phyloP scores from a whole-genome alignment of 495 filamentous ascomycete species.

The Xylaria castorea region DNA sequence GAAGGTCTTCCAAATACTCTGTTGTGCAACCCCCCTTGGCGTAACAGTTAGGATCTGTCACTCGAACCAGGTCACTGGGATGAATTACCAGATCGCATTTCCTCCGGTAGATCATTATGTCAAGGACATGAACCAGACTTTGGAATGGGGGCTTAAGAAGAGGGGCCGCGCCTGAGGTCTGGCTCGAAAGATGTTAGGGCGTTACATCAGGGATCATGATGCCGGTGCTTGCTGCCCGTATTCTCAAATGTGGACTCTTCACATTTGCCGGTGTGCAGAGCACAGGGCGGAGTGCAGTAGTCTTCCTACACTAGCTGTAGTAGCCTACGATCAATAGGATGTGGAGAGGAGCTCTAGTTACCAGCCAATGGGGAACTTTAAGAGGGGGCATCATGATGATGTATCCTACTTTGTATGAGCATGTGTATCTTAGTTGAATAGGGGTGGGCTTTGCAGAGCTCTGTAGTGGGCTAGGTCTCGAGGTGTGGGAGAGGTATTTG shows the following conservation, averaged over 20 bases:
- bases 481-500: conserved; percentile 23
- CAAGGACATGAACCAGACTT: conserved; percentile 19
- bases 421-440: conserved; percentile 15
- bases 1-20: conserved; percentile 12
- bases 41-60: conserved; percentile 6
- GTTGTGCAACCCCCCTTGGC: conserved; percentile 14
- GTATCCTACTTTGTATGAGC: not conserved
- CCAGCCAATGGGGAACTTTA: not conserved
- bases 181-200: conserved; percentile 14
- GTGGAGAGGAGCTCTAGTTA: conserved; percentile 11
- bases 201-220: conserved; percentile 20
- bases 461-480: not conserved
- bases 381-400: not conserved
- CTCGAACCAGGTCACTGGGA: conserved; percentile 25
- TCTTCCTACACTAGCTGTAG: conserved; percentile 2
- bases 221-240: not conserved
- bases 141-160: not conserved
- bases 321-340: not conserved
- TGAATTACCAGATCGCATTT: conserved; percentile 20
- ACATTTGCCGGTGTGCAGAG: conserved; percentile 15
- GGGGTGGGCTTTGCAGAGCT: not conserved
- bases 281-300: conserved; percentile 22
- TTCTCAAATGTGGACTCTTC: conserved; percentile 10
- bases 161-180: conserved; percentile 14
- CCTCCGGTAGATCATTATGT: conserved; percentile 23